Conservation (phyloP, 371 early-diverging fungal species). For the Conidiobolus incongruus region DNA sequence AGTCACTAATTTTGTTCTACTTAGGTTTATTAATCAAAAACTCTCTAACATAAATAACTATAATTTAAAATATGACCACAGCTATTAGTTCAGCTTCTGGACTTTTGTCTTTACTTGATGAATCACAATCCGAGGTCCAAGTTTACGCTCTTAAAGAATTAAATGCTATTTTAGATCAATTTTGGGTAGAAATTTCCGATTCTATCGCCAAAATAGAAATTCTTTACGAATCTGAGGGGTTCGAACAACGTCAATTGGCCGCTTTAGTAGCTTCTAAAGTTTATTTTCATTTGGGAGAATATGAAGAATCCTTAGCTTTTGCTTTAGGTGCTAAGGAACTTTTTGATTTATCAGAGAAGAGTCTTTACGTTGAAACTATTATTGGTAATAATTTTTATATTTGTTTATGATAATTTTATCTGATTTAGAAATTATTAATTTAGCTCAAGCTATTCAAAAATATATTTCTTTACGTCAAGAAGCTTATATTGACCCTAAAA, state of each 20-base stretch:
- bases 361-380: constrained; percentile 83
- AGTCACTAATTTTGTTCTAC: too few relatives aligned
- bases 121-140: constrained; percentile 73
- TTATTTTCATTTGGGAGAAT: constrained; percentile 83
- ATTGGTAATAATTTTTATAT: too few relatives aligned
- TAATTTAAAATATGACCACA: too few relatives aligned
- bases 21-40: too few relatives aligned
- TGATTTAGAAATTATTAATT: too few relatives aligned
- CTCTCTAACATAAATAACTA: too few relatives aligned
- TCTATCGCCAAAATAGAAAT: constrained; percentile 86
- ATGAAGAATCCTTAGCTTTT: constrained; percentile 82
- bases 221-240: constrained; percentile 72
- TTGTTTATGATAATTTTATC: too few relatives aligned
- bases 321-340: constrained; percentile 84
- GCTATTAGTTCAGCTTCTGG: constrained; percentile 31
- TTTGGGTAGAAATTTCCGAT: constrained; percentile 96
- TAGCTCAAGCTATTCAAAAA: too few relatives aligned
- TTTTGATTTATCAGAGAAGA: constrained; percentile 54
- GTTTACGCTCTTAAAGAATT: constrained; percentile 78
- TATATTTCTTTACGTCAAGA: constrained; percentile 31
- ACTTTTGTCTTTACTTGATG: constrained; percentile 79
- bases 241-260: constrained; percentile 67
- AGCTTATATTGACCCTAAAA: constrained; percentile 15
- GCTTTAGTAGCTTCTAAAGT: constrained; percentile 93
- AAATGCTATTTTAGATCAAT: constrained; percentile 67